phyloP scores from a whole-genome alignment of 345 rosid genomes.

The Arabis alpina region DNA sequence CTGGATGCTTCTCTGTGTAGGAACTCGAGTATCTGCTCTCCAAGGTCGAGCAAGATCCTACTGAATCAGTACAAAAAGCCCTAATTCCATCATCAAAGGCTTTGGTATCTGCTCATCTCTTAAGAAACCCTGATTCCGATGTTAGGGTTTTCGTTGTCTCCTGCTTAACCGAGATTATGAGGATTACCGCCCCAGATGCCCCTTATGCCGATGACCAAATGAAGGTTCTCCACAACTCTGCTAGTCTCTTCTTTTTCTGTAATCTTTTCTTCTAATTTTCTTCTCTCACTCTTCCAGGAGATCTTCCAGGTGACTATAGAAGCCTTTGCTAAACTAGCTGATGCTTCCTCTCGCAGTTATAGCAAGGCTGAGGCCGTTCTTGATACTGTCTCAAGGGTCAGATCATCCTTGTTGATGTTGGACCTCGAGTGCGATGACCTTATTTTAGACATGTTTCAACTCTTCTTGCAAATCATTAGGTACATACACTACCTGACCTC shows the following conservation, averaged over 20 bases:
- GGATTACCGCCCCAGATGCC: slow-evolving; percentile 83
- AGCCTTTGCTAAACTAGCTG: slow-evolving; percentile 63
- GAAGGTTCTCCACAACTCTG: slow-evolving; percentile 52
- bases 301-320: slow-evolving; percentile 58
- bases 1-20: slow-evolving; percentile 41
- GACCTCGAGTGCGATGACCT: slow-evolving; percentile 73
- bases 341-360: slow-evolving; percentile 56
- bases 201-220: slow-evolving; percentile 70
- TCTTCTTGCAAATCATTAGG: slow-evolving; percentile 61
- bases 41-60: slow-evolving; percentile 68
- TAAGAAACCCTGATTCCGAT: slow-evolving; percentile 59
- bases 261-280: slow-evolving; percentile 2
- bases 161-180: slow-evolving; percentile 69
- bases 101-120: slow-evolving; percentile 54
- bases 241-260: slow-evolving; percentile 3
- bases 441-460: slow-evolving; percentile 65
- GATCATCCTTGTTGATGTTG: slow-evolving; percentile 76
- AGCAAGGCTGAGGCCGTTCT: slow-evolving; percentile 64
- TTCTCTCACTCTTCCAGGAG: slow-evolving; percentile 50
- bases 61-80: slow-evolving; percentile 50
- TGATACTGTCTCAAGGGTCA: slow-evolving; percentile 66
- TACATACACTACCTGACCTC: slow-evolving; percentile 31
- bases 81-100: slow-evolving; percentile 66
- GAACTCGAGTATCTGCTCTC: slow-evolving; percentile 58
- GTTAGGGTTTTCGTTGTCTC: slow-evolving; percentile 70